A percentile compares a stretch with the other conserved stretches of the same genome.
Conservation (phyloP, 73 alveolate species). For the Diophrys appendiculata region DNA sequence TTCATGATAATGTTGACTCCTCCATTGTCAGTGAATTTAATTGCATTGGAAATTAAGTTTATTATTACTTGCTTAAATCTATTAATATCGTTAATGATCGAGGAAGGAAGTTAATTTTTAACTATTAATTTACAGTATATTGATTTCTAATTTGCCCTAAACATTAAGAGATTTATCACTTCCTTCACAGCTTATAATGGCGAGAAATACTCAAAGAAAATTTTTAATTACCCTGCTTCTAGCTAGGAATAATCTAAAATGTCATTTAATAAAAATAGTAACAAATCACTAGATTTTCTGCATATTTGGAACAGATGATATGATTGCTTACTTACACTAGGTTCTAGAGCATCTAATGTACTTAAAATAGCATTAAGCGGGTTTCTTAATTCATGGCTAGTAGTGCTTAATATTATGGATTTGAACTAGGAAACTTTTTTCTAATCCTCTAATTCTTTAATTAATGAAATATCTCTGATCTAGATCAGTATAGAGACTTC, state of each 20-base stretch:
- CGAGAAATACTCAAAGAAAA: not conserved
- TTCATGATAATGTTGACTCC: not conserved
- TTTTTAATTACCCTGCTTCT: not conserved
- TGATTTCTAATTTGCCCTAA: not conserved
- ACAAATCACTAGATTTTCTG: not conserved
- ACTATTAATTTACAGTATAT: not conserved
- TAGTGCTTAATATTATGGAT: not conserved
- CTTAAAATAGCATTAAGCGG: slow-evolving; percentile 1
- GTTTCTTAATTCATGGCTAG: slow-evolving; percentile 4
- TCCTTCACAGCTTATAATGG: not conserved
- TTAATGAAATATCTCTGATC: not conserved
- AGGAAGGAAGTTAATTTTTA: not conserved
- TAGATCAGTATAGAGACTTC: not conserved
- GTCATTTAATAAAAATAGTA: not conserved
- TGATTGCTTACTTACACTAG: not conserved
- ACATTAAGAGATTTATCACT: not conserved
- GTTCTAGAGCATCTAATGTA: not conserved
- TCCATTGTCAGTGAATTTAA: not conserved
- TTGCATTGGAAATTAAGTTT: not conserved
- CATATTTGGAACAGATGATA: too few relatives aligned
- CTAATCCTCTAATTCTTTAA: not conserved
- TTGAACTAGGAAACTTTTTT: not conserved
- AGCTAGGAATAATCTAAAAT: not conserved
- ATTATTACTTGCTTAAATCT: not conserved
- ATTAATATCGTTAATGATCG: not conserved